A percentile compares a stretch with the other conserved stretches of the same genome.
Conservation (phyloP, 169 alveolate genomes). For the Miamiensis avidus region DNA sequence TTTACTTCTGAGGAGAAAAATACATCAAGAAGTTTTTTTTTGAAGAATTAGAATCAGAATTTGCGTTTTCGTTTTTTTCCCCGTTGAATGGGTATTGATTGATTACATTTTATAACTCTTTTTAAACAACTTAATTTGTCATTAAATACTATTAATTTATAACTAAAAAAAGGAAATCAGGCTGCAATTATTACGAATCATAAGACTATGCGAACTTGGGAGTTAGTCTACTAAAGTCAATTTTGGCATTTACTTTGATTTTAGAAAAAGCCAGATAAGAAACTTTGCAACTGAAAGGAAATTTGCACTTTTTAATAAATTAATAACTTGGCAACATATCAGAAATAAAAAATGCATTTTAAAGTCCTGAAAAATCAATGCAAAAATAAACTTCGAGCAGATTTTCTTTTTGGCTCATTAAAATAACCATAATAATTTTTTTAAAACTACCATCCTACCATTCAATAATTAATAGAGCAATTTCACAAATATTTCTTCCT, state of each 20-base stretch:
- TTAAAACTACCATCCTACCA: no score
- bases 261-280: neutral
- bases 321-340: no score
- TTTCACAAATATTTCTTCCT: no score
- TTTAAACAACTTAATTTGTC: no score
- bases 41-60: neutral
- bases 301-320: neutral
- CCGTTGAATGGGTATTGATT: neutral
- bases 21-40: neutral
- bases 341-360: no score
- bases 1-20: neutral
- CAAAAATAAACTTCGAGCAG: no score
- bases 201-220: neutral
- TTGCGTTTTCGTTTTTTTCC: neutral
- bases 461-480: no score
- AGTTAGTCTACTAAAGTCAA: neutral
- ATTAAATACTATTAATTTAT: no score
- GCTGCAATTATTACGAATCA: neutral
- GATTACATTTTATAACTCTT: neutral
- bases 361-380: no score
- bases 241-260: neutral
- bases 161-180: no score
- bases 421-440: no score
- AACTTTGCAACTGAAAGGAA: neutral
- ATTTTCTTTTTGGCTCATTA: no score